Percentiles rank a stretch among this genome's conserved stretches.
Evolutionary conservation across 2,329 filamentous ascomycete species (phyloP).

Genomic region (Chalaropsis thielavioides): DNA sequence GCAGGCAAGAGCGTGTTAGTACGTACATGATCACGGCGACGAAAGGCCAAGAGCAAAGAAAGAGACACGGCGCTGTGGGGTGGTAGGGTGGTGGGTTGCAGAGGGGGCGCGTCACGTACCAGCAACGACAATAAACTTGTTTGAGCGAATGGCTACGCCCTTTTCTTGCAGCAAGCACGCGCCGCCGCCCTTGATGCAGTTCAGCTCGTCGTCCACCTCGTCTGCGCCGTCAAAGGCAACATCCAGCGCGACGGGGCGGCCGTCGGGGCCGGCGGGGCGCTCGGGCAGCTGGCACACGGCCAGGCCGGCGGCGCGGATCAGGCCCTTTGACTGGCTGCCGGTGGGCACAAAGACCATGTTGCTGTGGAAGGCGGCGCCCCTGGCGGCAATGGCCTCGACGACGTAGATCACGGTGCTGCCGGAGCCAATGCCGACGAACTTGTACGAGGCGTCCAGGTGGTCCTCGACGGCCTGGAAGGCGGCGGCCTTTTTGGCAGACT

Average conservation of each 20-base stretch:
- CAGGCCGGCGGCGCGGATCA: conserved; percentile 68
- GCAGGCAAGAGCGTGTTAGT: not conserved
- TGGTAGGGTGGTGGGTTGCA: no score
- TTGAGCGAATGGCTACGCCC: conserved; percentile 70
- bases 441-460: conserved; percentile 49
- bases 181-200: conserved; percentile 94
- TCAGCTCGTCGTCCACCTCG: conserved; percentile 86
- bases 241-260: conserved; percentile 47
- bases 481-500: conserved; percentile 60
- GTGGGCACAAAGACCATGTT: conserved; percentile 81
- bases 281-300: conserved; percentile 65
- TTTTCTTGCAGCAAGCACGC: conserved; percentile 98
- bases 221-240: conserved; percentile 94
- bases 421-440: conserved; percentile 64
- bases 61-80: no score
- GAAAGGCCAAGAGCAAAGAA: not conserved
- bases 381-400: conserved; percentile 60
- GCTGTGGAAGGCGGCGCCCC: conserved; percentile 38
- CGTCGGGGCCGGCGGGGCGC: conserved; percentile 42
- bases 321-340: conserved; percentile 75
- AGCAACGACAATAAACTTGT: conserved; percentile 76
- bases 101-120: conserved; percentile 33
- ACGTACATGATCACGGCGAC: not conserved
- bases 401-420: conserved; percentile 74
- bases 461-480: conserved; percentile 60